Percentiles rank a stretch among this genome's conserved stretches.
Conservation (phyloP, 2,329 filamentous ascomycete genomes). For the Aspergillus versicolor region DNA sequence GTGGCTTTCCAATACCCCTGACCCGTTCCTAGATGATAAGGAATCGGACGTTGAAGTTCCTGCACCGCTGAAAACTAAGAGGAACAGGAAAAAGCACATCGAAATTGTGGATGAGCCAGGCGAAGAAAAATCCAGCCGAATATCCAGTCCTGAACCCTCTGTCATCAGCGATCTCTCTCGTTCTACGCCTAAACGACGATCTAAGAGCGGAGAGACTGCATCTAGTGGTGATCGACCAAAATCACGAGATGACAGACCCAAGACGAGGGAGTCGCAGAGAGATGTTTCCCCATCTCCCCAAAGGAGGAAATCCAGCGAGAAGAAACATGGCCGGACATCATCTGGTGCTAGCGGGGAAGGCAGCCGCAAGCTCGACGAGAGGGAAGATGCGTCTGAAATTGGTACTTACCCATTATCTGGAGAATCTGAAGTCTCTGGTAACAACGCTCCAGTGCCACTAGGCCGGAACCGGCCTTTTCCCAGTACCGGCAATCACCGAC, state of each 20-base stretch:
- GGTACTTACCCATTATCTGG: conserved; percentile 34
- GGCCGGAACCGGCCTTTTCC: conserved; percentile 49
- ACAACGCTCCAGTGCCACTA: conserved; percentile 41
- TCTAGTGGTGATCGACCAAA: conserved; percentile 15
- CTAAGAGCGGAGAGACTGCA: conserved; percentile 22
- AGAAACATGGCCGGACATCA: conserved; percentile 16
- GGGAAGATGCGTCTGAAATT: conserved; percentile 26
- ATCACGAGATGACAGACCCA: conserved; percentile 11
- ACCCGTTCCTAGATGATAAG: conserved; percentile 53
- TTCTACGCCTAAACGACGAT: conserved; percentile 23
- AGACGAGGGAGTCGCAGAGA: conserved; percentile 6
- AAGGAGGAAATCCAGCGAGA: conserved; percentile 15
- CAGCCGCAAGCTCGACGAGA: conserved; percentile 22
- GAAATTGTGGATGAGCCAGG: conserved; percentile 16
- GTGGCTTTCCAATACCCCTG: conserved; percentile 59
- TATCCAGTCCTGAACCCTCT: conserved; percentile 24
- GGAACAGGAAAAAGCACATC: conserved; percentile 33
- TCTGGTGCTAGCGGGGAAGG: conserved; percentile 12
- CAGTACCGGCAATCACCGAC: conserved; percentile 51
- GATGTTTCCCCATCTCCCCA: conserved; percentile 12
- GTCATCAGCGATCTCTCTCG: conserved; percentile 26
- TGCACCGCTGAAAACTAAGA: conserved; percentile 42
- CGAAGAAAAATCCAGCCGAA: conserved; percentile 20
- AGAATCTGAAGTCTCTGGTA: conserved; percentile 37
- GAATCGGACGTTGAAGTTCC: conserved; percentile 38